These are phyloP conservation scores for Penicillium paneum DNA, from an alignment of 2,329 filamentous ascomycete species.

Conservation along the genomic window DNA sequence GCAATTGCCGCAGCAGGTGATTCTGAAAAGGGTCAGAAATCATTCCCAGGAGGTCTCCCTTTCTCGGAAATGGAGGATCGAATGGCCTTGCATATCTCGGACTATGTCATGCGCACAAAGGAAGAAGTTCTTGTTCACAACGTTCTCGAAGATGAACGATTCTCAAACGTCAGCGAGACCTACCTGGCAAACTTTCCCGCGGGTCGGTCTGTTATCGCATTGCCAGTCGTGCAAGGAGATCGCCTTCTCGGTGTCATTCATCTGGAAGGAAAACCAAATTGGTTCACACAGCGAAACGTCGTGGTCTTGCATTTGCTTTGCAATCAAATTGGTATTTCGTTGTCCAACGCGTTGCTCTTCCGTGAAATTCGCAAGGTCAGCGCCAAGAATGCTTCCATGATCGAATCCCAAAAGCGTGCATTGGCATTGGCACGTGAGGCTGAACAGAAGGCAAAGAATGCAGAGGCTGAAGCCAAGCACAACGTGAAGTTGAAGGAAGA, in stretches of 20 bases:
- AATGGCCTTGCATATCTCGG: slow-evolving; percentile 59
- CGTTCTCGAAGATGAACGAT: slow-evolving; percentile 62
- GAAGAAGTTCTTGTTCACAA: slow-evolving; percentile 64
- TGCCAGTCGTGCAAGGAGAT: slow-evolving; percentile 61
- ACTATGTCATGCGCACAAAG: slow-evolving; percentile 61
- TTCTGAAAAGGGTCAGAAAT: slow-evolving; percentile 53
- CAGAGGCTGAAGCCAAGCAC: slow-evolving; percentile 61
- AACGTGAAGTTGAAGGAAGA: slow-evolving; percentile 66
- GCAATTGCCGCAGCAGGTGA: slow-evolving; percentile 60
- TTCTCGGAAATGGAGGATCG: slow-evolving; percentile 57
- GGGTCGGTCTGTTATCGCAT: slow-evolving; percentile 59
- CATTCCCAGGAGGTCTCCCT: slow-evolving; percentile 54
- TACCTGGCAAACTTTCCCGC: slow-evolving; percentile 56
- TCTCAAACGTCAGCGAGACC: slow-evolving; percentile 57
- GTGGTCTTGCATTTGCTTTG: slow-evolving; percentile 56
- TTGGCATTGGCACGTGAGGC: slow-evolving; percentile 60
- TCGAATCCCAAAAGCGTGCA: slow-evolving; percentile 62
- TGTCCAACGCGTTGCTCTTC: slow-evolving; percentile 63
- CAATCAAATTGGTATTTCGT: slow-evolving; percentile 62
- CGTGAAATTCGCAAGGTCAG: slow-evolving; percentile 60
- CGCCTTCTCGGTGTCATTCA: slow-evolving; percentile 60
- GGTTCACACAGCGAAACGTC: slow-evolving; percentile 59
- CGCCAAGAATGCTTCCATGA: slow-evolving; percentile 63
- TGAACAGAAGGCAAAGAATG: slow-evolving; percentile 63
- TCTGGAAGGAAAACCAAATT: slow-evolving; percentile 61